Evolutionary conservation across 352 stramenopile species (phyloP).

Genomic region (Phytophthora podocarpi): DNA sequence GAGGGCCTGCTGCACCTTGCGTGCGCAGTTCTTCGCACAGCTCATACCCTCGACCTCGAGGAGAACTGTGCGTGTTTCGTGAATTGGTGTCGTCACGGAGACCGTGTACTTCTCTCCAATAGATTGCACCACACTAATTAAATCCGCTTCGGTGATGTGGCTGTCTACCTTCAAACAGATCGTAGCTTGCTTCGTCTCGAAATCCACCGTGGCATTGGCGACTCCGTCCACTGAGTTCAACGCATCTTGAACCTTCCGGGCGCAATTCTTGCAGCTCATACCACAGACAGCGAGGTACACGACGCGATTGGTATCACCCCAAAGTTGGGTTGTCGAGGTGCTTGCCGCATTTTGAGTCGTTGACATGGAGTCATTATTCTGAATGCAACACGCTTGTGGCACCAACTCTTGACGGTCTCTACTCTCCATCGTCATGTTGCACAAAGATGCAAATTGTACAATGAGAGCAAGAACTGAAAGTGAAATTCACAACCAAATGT

Average conservation of each 20-base stretch:
- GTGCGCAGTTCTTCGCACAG: constrained; percentile 66
- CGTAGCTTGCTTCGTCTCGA: constrained; percentile 74
- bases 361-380: neutral
- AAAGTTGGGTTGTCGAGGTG: neutral
- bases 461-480: neutral
- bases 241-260: constrained; percentile 83
- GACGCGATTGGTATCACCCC: neutral
- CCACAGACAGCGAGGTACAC: constrained; percentile 43
- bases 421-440: no score
- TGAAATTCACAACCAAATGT: no score
- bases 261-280: constrained; percentile 90
- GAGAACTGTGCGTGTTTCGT: constrained; percentile 51
- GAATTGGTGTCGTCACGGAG: no score
- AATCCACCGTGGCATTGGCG: constrained; percentile 62
- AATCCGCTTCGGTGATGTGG: constrained; percentile 49
- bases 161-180: constrained; percentile 59
- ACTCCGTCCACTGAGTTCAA: constrained; percentile 69
- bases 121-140: constrained; percentile 57
- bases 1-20: constrained; percentile 73
- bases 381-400: no score
- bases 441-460: constrained; percentile 2
- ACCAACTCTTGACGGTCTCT: no score
- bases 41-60: constrained; percentile 71
- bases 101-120: constrained; percentile 56
- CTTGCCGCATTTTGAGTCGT: neutral